phyloP scores from a whole-genome alignment of 805 yeast species.

The Suhomyces prunicola region DNA sequence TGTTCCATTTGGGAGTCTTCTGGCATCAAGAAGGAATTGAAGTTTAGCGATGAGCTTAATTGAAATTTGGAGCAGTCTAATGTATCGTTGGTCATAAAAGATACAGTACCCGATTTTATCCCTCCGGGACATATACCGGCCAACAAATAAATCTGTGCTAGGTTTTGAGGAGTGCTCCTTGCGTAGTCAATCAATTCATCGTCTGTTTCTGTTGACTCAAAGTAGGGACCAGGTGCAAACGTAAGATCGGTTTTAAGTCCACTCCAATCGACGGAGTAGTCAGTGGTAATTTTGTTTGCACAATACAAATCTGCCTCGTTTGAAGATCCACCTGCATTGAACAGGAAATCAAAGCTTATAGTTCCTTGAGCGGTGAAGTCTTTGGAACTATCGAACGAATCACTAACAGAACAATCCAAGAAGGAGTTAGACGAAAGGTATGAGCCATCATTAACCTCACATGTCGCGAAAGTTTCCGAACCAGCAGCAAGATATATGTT shows the following conservation, averaged over 20 bases:
- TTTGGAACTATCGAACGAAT: neutral
- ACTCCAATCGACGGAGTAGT: conserved; percentile 8
- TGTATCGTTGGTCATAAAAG: conserved; percentile 8
- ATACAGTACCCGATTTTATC: conserved; percentile 9
- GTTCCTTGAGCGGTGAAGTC: conserved; percentile 7
- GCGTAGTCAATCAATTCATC: conserved; percentile 11
- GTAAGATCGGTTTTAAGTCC: conserved; percentile 9
- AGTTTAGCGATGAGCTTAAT: conserved; percentile 5
- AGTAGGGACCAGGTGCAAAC: conserved; percentile 13
- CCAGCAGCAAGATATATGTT: conserved; percentile 10
- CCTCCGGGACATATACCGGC: conserved; percentile 14
- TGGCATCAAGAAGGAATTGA: conserved; percentile 16
- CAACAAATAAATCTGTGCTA: conserved; percentile 13
- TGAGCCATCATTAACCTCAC: conserved; percentile 11
- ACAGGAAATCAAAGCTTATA: conserved; percentile 14
- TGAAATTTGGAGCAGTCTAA: conserved; percentile 13
- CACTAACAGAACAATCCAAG: conserved; percentile 10
- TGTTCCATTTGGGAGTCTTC: conserved; percentile 3
- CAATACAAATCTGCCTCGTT: conserved; percentile 6
- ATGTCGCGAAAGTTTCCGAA: conserved; percentile 9
- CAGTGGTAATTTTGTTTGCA: neutral
- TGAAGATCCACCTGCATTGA: conserved; percentile 18
- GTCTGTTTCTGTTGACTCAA: conserved; percentile 2
- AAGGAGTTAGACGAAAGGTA: conserved; percentile 2
- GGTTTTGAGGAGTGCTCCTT: conserved; percentile 13